These are phyloP conservation scores for Ogataea saltuana DNA, from an alignment of 805 yeast species.

Conservation along the genomic window DNA sequence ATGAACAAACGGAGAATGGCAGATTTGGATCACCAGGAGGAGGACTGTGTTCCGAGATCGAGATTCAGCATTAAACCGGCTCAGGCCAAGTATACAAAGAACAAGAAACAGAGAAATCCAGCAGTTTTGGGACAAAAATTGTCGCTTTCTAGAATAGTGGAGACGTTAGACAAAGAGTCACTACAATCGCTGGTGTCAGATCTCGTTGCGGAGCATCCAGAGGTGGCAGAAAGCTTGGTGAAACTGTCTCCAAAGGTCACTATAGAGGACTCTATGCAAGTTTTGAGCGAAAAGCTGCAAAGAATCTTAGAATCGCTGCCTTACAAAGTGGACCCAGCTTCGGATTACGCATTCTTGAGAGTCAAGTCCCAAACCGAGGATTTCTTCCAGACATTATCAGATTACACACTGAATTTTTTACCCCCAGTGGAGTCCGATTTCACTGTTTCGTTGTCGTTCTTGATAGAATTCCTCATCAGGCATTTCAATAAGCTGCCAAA, in stretches of 20 bases:
- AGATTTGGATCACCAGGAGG: constrained; percentile 17
- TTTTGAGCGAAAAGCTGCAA: constrained; percentile 48
- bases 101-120: constrained; percentile 39
- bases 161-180: constrained; percentile 60
- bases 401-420: constrained; percentile 68
- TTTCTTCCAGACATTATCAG: constrained; percentile 69
- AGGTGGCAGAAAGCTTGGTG: constrained; percentile 51
- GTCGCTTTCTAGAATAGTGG: constrained; percentile 64
- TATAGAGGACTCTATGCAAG: constrained; percentile 49
- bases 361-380: constrained; percentile 69
- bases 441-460: constrained; percentile 56
- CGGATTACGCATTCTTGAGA: constrained; percentile 76
- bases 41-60: constrained; percentile 8
- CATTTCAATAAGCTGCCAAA: constrained; percentile 65
- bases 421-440: constrained; percentile 67
- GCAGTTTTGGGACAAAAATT: constrained; percentile 57
- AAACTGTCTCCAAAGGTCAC: constrained; percentile 60
- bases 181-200: constrained; percentile 53
- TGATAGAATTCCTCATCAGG: constrained; percentile 57
- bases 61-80: constrained; percentile 11
- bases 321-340: constrained; percentile 67
- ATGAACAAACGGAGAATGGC: constrained; percentile 19
- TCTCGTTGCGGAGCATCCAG: constrained; percentile 63
- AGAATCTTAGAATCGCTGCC: constrained; percentile 58
- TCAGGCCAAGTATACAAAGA: constrained; percentile 8